These are phyloP conservation scores for Verruconis gallopava DNA, from an alignment of 2,329 filamentous ascomycete species.

Conservation along the genomic window DNA sequence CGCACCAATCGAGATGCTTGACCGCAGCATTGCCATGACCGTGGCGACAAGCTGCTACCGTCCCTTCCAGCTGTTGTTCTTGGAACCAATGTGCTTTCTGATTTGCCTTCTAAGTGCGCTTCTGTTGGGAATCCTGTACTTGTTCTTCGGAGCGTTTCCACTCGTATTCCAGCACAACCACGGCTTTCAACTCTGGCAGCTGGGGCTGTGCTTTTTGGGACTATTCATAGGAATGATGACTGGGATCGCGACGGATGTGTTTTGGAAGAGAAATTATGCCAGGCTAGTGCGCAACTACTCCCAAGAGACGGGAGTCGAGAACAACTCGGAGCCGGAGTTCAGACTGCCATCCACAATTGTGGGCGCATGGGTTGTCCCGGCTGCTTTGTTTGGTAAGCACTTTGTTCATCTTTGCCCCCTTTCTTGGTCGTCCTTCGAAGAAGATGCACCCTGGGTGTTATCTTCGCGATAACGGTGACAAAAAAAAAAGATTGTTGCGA, in stretches of 20 bases:
- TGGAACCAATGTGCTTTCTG: constrained; percentile 70
- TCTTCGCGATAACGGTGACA: background rate
- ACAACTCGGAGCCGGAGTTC: constrained; percentile 71
- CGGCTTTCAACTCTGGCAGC: constrained; percentile 57
- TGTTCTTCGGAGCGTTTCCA: constrained; percentile 69
- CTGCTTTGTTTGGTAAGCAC: constrained; percentile 60
- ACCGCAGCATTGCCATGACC: constrained; percentile 40
- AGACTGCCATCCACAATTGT: constrained; percentile 54
- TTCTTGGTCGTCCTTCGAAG: background rate
- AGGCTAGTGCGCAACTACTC: constrained; percentile 5
- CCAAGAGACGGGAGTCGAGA: constrained; percentile 16
- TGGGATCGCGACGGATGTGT: constrained; percentile 3
- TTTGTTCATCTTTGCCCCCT: background rate
- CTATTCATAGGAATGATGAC: constrained; percentile 10
- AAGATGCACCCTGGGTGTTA: background rate
- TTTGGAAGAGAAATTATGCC: constrained; percentile 9
- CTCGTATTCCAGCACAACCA: constrained; percentile 55
- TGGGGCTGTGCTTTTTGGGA: constrained; percentile 51
- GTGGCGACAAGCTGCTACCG: constrained; percentile 41
- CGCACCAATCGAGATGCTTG: constrained; percentile 61
- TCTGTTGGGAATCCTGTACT: constrained; percentile 60
- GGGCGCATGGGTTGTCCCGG: constrained; percentile 65
- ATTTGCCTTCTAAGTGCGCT: constrained; percentile 65
- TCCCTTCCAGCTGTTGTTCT: constrained; percentile 64
- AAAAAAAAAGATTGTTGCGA: background rate